These are phyloP conservation scores for Phytophthora fragariae DNA, from an alignment of 352 stramenopile species.

Conservation along the genomic window DNA sequence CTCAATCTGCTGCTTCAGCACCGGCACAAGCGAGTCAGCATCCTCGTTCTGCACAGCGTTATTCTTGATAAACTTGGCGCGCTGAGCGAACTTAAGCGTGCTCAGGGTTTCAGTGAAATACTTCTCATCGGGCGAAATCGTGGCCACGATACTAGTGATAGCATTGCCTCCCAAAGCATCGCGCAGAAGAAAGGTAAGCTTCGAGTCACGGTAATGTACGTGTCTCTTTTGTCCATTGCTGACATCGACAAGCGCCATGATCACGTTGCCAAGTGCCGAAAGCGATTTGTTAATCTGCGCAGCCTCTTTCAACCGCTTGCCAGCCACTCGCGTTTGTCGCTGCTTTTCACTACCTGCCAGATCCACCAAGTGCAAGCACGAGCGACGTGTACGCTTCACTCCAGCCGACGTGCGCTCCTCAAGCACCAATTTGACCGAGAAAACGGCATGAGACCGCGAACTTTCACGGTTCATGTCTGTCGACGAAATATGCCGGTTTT, in stretches of 20 bases:
- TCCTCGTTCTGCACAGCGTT: slow-evolving; percentile 90
- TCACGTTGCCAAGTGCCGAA: slow-evolving; percentile 89
- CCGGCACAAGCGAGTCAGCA: slow-evolving; percentile 72
- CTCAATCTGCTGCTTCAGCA: slow-evolving; percentile 82
- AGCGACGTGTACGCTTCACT: slow-evolving; percentile 71
- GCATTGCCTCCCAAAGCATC: slow-evolving; percentile 89
- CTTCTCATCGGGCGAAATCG: slow-evolving; percentile 81
- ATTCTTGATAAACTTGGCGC: slow-evolving; percentile 92
- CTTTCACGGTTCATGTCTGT: slow-evolving; percentile 98
- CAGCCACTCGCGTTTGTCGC: slow-evolving; percentile 77
- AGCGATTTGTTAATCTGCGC: slow-evolving; percentile 93
- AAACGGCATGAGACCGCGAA: slow-evolving; percentile 97
- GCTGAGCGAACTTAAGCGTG: slow-evolving; percentile 89
- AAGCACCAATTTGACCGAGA: slow-evolving; percentile 95
- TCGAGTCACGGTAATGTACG: slow-evolving; percentile 89
- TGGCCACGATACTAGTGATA: slow-evolving; percentile 87
- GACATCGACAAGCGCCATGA: slow-evolving; percentile 89
- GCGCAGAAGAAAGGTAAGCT: slow-evolving; percentile 84
- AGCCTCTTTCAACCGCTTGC: slow-evolving; percentile 88
- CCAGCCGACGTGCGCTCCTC: slow-evolving; percentile 68
- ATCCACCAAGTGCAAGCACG: slow-evolving; percentile 88
- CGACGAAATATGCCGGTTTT: slow-evolving; percentile 94
- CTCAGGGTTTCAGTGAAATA: slow-evolving; percentile 90
- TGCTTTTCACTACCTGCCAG: slow-evolving; percentile 91
- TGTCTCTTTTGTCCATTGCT: slow-evolving; percentile 83